A percentile compares a stretch with the other conserved stretches of the same genome.
phyloP scores from a whole-genome alignment of 257 asterid species.

The Nicotiana paniculata region DNA sequence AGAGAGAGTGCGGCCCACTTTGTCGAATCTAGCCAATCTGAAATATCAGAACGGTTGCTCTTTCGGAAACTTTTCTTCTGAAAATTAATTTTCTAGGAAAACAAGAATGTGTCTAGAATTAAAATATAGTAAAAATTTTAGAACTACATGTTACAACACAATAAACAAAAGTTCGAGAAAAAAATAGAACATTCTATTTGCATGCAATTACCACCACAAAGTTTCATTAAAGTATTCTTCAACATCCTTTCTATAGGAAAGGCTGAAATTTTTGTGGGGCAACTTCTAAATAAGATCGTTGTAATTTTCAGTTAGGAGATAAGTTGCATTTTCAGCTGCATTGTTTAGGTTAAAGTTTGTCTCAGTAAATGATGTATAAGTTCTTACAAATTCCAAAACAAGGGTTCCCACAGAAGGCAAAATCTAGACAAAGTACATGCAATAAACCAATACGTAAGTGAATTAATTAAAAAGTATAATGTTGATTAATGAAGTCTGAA shows the following conservation, averaged over 20 bases:
- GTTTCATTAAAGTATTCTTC: background rate
- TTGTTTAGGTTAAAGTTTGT: background rate
- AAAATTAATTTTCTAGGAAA: background rate
- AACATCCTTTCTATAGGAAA: background rate
- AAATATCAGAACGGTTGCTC: background rate
- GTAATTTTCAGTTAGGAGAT: background rate
- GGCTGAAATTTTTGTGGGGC: background rate
- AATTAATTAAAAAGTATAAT: background rate
- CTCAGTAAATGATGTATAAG: background rate
- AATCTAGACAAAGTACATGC: background rate
- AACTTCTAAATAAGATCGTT: background rate
- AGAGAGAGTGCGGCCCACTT: background rate
- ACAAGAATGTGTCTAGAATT: background rate
- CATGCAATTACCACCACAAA: background rate
- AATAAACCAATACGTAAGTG: background rate
- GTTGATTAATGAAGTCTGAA: no score
- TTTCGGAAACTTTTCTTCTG: background rate
- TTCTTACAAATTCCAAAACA: background rate
- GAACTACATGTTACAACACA: background rate
- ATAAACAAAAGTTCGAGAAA: background rate
- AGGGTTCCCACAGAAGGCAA: background rate
- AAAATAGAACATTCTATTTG: background rate
- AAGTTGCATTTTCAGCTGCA: background rate
- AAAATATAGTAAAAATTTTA: background rate
- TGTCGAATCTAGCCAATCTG: background rate